phyloP scores from a whole-genome alignment of 768 basidiomycete genomes.

The Suillus bovinus region DNA sequence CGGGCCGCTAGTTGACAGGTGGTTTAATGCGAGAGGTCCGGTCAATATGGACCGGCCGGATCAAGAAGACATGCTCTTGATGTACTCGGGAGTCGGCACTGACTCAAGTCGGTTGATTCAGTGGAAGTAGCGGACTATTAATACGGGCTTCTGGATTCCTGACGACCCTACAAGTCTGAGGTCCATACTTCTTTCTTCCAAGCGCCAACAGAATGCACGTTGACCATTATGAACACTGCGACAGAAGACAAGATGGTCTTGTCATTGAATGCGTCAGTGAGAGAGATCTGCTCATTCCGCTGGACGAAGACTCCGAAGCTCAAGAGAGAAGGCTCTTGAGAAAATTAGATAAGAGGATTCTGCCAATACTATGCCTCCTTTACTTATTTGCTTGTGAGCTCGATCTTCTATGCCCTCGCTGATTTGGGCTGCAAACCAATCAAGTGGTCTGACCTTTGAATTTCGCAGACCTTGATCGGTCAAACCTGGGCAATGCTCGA shows the following conservation, averaged over 20 bases:
- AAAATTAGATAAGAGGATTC: slow-evolving; percentile 66
- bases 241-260: slow-evolving; percentile 34
- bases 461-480: slow-evolving; percentile 60
- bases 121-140: background rate
- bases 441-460: background rate
- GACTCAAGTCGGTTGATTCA: background rate
- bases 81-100: background rate
- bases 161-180: background rate
- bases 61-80: background rate
- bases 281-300: slow-evolving; percentile 19
- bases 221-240: slow-evolving; percentile 10
- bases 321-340: slow-evolving; percentile 53
- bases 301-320: slow-evolving; percentile 27
- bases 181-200: background rate
- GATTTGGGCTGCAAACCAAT: background rate
- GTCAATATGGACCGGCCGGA: background rate
- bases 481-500: slow-evolving; percentile 79
- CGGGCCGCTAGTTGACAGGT: background rate
- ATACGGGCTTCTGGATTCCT: background rate
- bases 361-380: slow-evolving; percentile 71
- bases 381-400: slow-evolving; percentile 76
- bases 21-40: background rate
- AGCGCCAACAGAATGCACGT: background rate
- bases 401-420: background rate
- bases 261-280: slow-evolving; percentile 7